Conservation (phyloP, 306 rosid species). For the Boehmeria nivea region DNA sequence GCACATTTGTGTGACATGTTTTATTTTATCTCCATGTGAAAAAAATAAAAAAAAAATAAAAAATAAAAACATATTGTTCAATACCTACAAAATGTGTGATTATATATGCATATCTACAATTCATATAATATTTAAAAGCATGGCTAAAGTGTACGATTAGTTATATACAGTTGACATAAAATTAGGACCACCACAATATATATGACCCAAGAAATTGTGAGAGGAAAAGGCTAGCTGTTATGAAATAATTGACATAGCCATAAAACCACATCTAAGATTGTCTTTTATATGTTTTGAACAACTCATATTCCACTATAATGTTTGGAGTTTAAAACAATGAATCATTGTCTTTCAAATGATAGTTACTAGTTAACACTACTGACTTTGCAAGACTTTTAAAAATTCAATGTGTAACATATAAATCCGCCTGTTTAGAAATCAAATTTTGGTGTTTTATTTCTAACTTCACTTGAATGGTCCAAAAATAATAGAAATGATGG, state of each 20-base stretch:
- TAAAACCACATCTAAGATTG: background rate
- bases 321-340: background rate
- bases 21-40: no score
- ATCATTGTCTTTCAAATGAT: conserved; percentile 1
- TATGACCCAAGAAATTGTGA: background rate
- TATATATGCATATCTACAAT: background rate
- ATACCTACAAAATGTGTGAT: no score
- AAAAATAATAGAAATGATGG: no score
- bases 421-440: no score
- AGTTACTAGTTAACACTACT: no score
- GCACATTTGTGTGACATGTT: background rate
- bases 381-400: no score
- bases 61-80: no score
- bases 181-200: background rate
- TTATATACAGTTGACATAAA: conserved; percentile 12
- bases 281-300: background rate
- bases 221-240: no score
- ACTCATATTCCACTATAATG: background rate
- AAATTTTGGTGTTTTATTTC: no score
- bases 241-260: background rate
- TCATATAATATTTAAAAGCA: background rate
- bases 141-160: background rate
- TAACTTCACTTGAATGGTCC: no score
- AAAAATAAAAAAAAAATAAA: no score
- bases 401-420: no score